Evolutionary conservation across 345 rosid species (phyloP).

Genomic region (Nephelium lappaceum): DNA sequence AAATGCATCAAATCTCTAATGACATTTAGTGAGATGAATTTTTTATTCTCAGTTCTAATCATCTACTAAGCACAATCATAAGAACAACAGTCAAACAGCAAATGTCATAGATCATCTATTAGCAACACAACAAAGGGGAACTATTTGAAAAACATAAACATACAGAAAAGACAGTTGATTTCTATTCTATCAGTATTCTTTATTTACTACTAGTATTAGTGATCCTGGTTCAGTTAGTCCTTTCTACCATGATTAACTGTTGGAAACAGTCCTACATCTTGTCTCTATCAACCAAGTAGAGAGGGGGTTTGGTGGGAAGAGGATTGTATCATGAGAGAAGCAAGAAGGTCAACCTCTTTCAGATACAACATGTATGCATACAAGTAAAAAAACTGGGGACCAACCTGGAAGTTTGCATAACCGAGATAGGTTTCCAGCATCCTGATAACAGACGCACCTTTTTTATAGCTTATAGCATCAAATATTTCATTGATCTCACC

Average conservation of each 20-base stretch:
- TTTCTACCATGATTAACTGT: no score
- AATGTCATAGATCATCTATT: background rate
- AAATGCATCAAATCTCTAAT: background rate
- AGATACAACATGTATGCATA: background rate
- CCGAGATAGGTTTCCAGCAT: conserved; percentile 99
- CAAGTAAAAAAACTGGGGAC: conserved; percentile 14
- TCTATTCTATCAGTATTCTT: no score
- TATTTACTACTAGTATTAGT: no score
- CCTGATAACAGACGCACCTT: conserved; percentile 93
- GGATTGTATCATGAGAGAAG: no score
- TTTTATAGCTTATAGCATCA: conserved; percentile 90
- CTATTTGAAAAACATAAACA: no score
- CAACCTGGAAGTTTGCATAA: conserved; percentile 90
- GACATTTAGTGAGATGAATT: background rate
- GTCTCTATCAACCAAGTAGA: no score
- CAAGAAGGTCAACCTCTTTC: no score
- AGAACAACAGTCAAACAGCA: background rate
- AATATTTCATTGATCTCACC: conserved; percentile 92
- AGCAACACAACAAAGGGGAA: background rate
- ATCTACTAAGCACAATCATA: background rate
- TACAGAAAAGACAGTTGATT: no score
- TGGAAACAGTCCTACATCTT: no score
- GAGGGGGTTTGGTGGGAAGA: no score
- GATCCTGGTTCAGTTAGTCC: no score
- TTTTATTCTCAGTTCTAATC: background rate